Evolutionary conservation across 1,284 basidiomycete species (phyloP).

Genomic region (Puccinia horiana): DNA sequence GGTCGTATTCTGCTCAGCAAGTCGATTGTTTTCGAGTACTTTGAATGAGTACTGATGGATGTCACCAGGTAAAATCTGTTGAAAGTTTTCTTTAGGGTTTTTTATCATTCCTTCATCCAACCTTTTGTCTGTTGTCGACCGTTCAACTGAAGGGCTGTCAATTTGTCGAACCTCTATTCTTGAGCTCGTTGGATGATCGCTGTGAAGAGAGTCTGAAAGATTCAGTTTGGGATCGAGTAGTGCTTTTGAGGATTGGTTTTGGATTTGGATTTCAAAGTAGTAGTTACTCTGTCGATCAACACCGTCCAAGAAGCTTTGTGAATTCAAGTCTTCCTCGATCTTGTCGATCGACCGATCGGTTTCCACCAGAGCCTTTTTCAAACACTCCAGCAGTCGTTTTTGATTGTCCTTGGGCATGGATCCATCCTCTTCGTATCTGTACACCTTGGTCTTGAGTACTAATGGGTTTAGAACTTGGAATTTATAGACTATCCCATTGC

Average conservation of each 20-base stretch:
- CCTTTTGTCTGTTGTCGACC: too few relatives aligned
- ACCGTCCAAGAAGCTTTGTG: background rate
- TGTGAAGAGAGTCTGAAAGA: background rate
- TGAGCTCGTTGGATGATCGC: background rate
- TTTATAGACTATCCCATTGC: background rate
- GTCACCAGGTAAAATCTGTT: background rate
- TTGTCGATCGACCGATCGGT: background rate
- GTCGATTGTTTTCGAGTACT: background rate
- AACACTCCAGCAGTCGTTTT: background rate
- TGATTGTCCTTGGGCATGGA: background rate
- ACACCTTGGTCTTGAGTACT: constrained; percentile 11
- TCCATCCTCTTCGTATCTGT: background rate
- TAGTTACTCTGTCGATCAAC: background rate
- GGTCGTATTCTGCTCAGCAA: background rate
- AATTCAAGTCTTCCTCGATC: background rate
- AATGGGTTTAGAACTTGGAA: constrained; percentile 21
- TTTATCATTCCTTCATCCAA: too few relatives aligned
- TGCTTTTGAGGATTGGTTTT: constrained; percentile 10
- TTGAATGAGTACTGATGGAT: background rate
- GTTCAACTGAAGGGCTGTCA: background rate
- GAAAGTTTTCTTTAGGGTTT: too few relatives aligned
- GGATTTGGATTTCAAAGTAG: constrained; percentile 20
- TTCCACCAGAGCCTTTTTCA: background rate
- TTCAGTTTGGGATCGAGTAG: background rate
- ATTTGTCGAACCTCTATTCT: background rate